Evolutionary conservation across 106 monocot species (phyloP), one percentile per base, ranked within the genome.

Genomic region (Dendrobium huoshanense): DNA sequence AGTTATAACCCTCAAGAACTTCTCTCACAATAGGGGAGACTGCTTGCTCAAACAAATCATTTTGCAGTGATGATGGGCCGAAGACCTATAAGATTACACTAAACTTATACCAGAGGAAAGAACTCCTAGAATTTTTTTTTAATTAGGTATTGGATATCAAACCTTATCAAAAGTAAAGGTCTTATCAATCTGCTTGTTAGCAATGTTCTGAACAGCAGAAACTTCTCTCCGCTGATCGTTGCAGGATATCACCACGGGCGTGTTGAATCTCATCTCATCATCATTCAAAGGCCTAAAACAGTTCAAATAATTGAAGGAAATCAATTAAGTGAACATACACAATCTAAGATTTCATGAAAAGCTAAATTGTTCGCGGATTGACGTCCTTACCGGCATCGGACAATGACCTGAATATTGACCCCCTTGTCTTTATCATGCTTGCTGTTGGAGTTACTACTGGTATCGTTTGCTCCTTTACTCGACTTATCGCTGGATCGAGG

Each of bases 131-230:
- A 24, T 25, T 64, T 20, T 37, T 20, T 29, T 70, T 3, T 37
- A 70, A 11, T 70, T 16, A 13, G 13, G 10, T 13, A 70, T 8
- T 15, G 70, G 16, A 70, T 37, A 70, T 64, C 41, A 9, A 19
- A 90, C 90, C 86, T 84, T 91, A 68, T 91, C 88, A 80, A 91
- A 91, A 25, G 86, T 84, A 80, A 91, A 91, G 33, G 81, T 81
- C 72, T 49, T 73, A 74, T 81, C 73, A 18, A 81, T 81, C 54
- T 81, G 54, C 81, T 91, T 88, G 84, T 91, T 86, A 29, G 84
- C 88, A 64, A 91, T 86, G 72, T 78, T 91, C 82, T 89, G 91
- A 45, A 85, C 77, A 49, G 88, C 88, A 31, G 91, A 81, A 73
- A 91, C 84, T 81, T 91, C 91, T 83, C 86, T 80, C 44, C 82